Evolutionary conservation across 345 rosid genomes (phyloP).

Genomic region (Eucalyptus curtisii): DNA sequence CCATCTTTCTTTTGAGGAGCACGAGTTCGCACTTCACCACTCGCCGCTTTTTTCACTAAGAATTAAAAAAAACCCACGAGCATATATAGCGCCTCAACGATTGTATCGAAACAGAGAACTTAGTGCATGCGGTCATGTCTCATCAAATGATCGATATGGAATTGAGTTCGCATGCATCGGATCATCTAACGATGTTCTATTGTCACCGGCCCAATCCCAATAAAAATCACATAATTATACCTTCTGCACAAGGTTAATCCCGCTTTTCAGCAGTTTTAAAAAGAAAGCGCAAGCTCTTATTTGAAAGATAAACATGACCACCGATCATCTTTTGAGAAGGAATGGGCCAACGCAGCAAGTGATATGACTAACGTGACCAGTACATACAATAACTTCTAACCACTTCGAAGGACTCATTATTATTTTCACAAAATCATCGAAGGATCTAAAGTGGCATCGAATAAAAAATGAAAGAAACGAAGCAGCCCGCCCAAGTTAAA

Average conservation of each 20-base stretch:
- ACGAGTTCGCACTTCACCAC: not conserved
- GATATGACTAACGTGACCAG: not conserved
- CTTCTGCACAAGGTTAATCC: accelerated
- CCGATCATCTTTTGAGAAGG: not conserved
- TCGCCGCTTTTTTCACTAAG: too few species aligned
- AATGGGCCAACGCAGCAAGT: accelerated
- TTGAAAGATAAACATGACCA: not conserved
- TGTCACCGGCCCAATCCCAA: accelerated
- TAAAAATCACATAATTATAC: not conserved
- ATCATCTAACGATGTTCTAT: not conserved
- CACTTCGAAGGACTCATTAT: not conserved
- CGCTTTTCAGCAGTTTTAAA: accelerated
- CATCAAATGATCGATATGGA: not conserved
- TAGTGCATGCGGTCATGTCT: not conserved
- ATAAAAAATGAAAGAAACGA: not conserved
- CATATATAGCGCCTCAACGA: not conserved
- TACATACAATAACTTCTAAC: too few species aligned
- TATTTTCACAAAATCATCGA: not conserved
- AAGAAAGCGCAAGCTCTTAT: not conserved
- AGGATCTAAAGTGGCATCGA: not conserved
- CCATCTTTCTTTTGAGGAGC: not conserved
- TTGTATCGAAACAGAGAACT: not conserved
- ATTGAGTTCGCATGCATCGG: not conserved
- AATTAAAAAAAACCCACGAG: not conserved
- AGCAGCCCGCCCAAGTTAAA: not conserved